Percentiles rank a stretch among this genome's conserved stretches.
phyloP scores from a whole-genome alignment of 331 rosid species.

The Acacia pycnantha region DNA sequence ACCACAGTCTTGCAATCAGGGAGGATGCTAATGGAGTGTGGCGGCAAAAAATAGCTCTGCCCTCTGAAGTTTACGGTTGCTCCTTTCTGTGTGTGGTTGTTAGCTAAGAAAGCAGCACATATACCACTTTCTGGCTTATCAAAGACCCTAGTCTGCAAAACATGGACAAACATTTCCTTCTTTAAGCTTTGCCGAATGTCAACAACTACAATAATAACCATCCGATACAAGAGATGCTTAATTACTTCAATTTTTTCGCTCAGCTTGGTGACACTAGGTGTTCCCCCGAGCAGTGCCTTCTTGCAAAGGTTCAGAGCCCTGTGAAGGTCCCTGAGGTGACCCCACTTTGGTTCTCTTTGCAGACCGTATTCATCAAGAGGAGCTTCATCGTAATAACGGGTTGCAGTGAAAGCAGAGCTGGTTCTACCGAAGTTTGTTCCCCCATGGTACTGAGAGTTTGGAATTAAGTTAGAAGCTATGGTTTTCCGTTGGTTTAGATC shows the following conservation, averaged over 20 bases:
- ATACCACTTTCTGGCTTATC: slow-evolving; percentile 43
- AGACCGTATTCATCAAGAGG: slow-evolving; percentile 91
- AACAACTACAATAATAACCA: neutral
- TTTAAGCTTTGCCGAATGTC: neutral
- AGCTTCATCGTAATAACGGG: slow-evolving; percentile 94
- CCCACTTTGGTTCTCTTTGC: slow-evolving; percentile 87
- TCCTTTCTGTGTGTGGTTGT: slow-evolving; percentile 49
- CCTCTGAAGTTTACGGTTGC: slow-evolving; percentile 57
- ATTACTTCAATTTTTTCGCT: slow-evolving; percentile 52
- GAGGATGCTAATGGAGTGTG: slow-evolving; percentile 85
- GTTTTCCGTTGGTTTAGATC: neutral
- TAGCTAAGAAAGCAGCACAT: slow-evolving; percentile 91
- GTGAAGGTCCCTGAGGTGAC: slow-evolving; percentile 79
- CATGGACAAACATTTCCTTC: neutral
- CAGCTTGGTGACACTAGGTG: slow-evolving; percentile 20
- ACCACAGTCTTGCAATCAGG: slow-evolving; percentile 90
- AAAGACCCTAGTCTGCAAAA: slow-evolving; percentile 51
- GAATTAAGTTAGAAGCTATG: slow-evolving; percentile 5
- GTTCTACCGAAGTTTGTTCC: slow-evolving; percentile 96
- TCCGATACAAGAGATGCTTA: slow-evolving; percentile 6
- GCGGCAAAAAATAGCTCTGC: slow-evolving; percentile 48
- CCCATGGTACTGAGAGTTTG: slow-evolving; percentile 79
- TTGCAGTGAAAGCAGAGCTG: slow-evolving; percentile 69
- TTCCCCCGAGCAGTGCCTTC: slow-evolving; percentile 54
- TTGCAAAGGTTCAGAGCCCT: slow-evolving; percentile 68